Percentiles rank a stretch among this genome's conserved stretches.
phyloP scores from a whole-genome alignment of 2,329 filamentous ascomycete species.

The Tolypocladium cylindrosporum region DNA sequence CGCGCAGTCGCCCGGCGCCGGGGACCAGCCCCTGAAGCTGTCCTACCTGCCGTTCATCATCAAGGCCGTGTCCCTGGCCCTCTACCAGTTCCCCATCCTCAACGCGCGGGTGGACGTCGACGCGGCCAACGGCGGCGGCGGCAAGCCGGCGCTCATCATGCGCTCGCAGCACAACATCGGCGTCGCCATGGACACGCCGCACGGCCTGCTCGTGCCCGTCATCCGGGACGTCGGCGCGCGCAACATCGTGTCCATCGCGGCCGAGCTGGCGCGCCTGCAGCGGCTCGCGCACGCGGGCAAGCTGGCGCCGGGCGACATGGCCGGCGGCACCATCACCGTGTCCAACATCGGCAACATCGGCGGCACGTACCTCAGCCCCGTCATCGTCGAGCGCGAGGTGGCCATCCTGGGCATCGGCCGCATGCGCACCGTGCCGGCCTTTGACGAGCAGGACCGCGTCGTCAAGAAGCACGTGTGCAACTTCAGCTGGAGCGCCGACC shows the following conservation, averaged over 20 bases:
- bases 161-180: constrained; percentile 89
- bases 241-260: constrained; percentile 69
- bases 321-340: constrained; percentile 84
- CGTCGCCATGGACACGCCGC: constrained; percentile 87
- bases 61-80: constrained; percentile 82
- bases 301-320: constrained; percentile 64
- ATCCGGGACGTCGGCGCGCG: constrained; percentile 71
- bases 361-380: constrained; percentile 81
- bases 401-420: constrained; percentile 85
- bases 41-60: constrained; percentile 92
- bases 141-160: constrained; percentile 66
- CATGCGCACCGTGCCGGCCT: constrained; percentile 71
- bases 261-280: constrained; percentile 66
- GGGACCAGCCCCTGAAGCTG: constrained; percentile 49
- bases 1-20: constrained; percentile 29
- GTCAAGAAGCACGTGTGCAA: constrained; percentile 73
- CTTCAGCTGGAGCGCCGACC: constrained; percentile 95
- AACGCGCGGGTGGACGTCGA: constrained; percentile 72
- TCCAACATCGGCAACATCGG: constrained; percentile 96
- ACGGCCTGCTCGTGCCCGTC: constrained; percentile 83
- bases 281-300: constrained; percentile 63
- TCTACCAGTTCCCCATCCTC: constrained; percentile 73
- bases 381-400: constrained; percentile 84
- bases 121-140: constrained; percentile 32
- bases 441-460: constrained; percentile 50